Percentiles rank a stretch among this genome's conserved stretches.
These are phyloP conservation scores for Septoria petroselini DNA, from an alignment of 2,329 filamentous ascomycete genomes.

Conservation along the genomic window DNA sequence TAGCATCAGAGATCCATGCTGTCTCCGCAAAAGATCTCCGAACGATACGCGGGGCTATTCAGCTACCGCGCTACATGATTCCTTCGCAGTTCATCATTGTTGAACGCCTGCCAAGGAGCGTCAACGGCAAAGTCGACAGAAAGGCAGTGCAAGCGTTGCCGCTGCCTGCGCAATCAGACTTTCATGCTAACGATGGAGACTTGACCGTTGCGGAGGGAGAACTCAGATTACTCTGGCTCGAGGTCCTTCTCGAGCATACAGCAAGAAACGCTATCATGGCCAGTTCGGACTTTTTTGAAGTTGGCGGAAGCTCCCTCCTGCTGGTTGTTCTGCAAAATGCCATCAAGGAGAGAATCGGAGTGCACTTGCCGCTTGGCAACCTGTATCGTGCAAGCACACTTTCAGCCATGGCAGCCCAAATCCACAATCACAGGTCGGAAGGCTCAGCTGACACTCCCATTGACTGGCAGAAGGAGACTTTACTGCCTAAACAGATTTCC, in stretches of 20 bases:
- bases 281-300: background rate
- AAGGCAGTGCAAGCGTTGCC: background rate
- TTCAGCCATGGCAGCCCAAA: background rate
- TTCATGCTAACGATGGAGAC: background rate
- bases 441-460: background rate
- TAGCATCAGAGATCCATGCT: background rate
- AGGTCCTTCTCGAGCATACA: background rate
- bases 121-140: slow-evolving; percentile 9
- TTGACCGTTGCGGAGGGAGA: background rate
- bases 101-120: slow-evolving; percentile 5
- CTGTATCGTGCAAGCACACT: background rate
- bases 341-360: background rate
- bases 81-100: slow-evolving; percentile 1
- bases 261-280: background rate
- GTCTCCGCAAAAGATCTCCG: background rate
- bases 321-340: background rate
- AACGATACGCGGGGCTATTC: background rate
- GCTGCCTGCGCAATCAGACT: background rate
- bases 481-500: background rate
- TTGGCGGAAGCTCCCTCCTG: background rate
- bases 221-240: background rate
- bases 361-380: background rate
- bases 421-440: background rate
- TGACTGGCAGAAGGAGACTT: background rate
- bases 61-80: slow-evolving; percentile 13